phyloP scores from a whole-genome alignment of 495 filamentous ascomycete species.

The Xylaria nigripes region DNA sequence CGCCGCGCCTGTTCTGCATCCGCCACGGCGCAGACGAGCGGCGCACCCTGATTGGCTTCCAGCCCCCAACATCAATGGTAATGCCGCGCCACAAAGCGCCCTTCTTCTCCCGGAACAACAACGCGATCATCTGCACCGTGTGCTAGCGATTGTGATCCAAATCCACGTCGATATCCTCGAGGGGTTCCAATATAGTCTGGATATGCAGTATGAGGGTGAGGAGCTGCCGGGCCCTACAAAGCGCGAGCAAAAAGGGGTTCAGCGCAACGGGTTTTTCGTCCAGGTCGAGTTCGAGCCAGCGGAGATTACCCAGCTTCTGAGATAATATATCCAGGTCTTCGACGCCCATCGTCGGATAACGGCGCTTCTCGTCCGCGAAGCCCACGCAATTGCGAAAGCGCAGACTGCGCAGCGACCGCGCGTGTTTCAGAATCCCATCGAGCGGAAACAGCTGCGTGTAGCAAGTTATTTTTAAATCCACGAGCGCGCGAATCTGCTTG shows the following conservation, averaged over 20 bases:
- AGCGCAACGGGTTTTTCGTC: conserved; percentile 11
- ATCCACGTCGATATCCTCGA: neutral
- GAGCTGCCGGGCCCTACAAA: conserved; percentile 16
- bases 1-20: conserved; percentile 11
- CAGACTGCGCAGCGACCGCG: conserved; percentile 13
- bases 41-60: conserved; percentile 24
- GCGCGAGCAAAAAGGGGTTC: conserved; percentile 8
- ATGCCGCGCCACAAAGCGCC: conserved; percentile 13
- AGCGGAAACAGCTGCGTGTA: conserved; percentile 17
- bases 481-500: conserved; percentile 17
- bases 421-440: conserved; percentile 17
- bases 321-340: conserved; percentile 17
- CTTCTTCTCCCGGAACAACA: conserved; percentile 8
- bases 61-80: conserved; percentile 25
- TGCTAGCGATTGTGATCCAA: conserved; percentile 10
- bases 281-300: conserved; percentile 23
- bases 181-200: conserved; percentile 18
- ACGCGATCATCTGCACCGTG: conserved; percentile 1
- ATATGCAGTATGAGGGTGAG: conserved; percentile 19
- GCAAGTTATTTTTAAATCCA: conserved; percentile 16
- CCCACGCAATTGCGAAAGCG: conserved; percentile 23
- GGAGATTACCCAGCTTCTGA: conserved; percentile 5
- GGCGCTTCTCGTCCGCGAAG: conserved; percentile 17
- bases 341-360: conserved; percentile 18
- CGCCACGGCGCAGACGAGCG: conserved; percentile 19